Evolutionary conservation across 306 rosid species (phyloP).

Genomic region (Gastrolobium bilobum): DNA sequence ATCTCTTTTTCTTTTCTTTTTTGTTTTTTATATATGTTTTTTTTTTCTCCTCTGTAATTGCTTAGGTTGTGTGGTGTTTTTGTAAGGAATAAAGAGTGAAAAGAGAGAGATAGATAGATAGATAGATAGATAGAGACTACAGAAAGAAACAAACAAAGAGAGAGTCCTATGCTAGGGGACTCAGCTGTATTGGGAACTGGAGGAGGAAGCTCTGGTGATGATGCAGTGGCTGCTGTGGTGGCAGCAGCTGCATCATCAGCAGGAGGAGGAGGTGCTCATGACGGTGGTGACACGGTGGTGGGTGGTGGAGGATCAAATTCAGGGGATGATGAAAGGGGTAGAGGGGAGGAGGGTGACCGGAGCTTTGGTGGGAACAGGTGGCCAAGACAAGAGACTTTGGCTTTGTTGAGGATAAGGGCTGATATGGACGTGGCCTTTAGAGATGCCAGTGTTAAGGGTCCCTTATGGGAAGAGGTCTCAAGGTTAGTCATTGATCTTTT

Average conservation of each 20-base stretch:
- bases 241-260: constrained; percentile 23
- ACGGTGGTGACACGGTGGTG: constrained; percentile 34
- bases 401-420: constrained; percentile 88
- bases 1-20: neutral
- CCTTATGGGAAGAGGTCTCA: constrained; percentile 97
- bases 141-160: constrained; percentile 22
- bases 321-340: constrained; percentile 70
- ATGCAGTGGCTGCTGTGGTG: constrained; percentile 26
- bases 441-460: constrained; percentile 94
- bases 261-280: constrained; percentile 19
- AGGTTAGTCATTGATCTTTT: constrained; percentile 52
- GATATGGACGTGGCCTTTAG: constrained; percentile 90
- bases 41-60: constrained; percentile 64
- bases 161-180: constrained; percentile 87
- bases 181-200: constrained; percentile 63
- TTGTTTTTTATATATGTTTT: constrained; percentile 41
- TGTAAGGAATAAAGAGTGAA: neutral
- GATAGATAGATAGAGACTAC: constrained; percentile 10
- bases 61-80: constrained; percentile 48
- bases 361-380: constrained; percentile 90
- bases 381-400: constrained; percentile 93
- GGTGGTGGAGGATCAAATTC: constrained; percentile 68
- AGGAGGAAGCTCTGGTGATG: constrained; percentile 62
- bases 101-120: constrained; percentile 8
- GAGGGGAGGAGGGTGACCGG: constrained; percentile 68